These are phyloP conservation scores for Agapanthus africanus DNA, from an alignment of 106 monocot genomes.

Conservation along the genomic window DNA sequence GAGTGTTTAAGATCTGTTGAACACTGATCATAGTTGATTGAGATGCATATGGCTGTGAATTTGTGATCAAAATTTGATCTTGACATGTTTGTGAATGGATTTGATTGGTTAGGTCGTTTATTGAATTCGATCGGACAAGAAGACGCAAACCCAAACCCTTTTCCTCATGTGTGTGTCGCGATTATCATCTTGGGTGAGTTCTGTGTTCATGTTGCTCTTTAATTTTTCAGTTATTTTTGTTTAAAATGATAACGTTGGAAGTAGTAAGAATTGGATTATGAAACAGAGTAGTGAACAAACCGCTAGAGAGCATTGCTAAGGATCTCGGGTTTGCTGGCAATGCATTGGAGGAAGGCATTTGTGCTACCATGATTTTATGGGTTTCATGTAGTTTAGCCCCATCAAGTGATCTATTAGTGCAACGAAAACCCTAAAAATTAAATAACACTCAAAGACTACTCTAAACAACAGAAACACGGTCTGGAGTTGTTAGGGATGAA, in stretches of 20 bases:
- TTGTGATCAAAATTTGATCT: background rate
- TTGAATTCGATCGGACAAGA: slow-evolving; percentile 25
- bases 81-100: background rate
- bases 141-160: slow-evolving; percentile 35
- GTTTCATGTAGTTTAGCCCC: background rate
- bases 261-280: background rate
- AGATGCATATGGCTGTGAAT: background rate
- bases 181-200: slow-evolving; percentile 75
- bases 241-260: background rate
- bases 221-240: background rate
- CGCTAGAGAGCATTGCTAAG: slow-evolving; percentile 72
- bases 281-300: slow-evolving; percentile 85
- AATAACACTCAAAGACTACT: no score
- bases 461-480: no score
- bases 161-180: slow-evolving; percentile 82
- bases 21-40: background rate
- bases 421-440: no score
- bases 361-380: background rate
- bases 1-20: background rate
- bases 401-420: background rate
- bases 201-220: background rate
- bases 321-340: slow-evolving; percentile 85
- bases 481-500: no score
- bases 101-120: slow-evolving; percentile 17
- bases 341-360: slow-evolving; percentile 64